Evolutionary conservation across 257 asterid genomes (phyloP), one percentile per base, ranked within the genome.

Genomic region (Lithospermum erythrorhizon): DNA sequence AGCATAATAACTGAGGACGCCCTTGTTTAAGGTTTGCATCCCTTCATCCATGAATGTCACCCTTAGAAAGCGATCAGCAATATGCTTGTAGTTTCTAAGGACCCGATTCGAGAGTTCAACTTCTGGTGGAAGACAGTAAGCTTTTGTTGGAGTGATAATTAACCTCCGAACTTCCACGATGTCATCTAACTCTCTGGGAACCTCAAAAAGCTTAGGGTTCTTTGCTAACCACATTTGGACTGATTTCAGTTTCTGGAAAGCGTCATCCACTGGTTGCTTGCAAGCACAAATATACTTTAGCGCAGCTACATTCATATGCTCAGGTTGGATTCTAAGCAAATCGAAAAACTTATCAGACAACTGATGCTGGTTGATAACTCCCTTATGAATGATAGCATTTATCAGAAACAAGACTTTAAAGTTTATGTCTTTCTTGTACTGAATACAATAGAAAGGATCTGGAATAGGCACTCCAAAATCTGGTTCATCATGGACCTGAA

Each of bases 11-110:
- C 70, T 72, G 56, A 93, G 81, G 3, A 72, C 86, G 67, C 78
- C 82, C 63, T 77, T 76, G 53, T 84, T 86, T 24, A 89, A 79
- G 6, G 68, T 84, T 71, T 67, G 77, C 98, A 86, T 93, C 0
- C 87, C 95, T 63, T 93, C 97, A 65, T 93, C 97, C 96, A 80
- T 89, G 66, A 93, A 93, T 29, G 95, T 86, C 22, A 93, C 96
- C 61, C 97, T 75, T 48, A 93, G 65, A 78, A 93, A 93, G 9
- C 97, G 80, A 65, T 93, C 96, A 2, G 89, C 72, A 55, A 80
- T 65, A 60, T 67, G 53, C 59, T 63, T 78, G 62, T 81, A 93
- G 21, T 84, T 41, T 71, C 96, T 84, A 41, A 93, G 68, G 22
- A 93, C 98, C 65, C 97, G 72, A 37, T 93, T 89, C 0, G 97